Base-by-base conservation (phyloP, 2,329 filamentous ascomycete genomes). In the Neoarthrinium moseri region DNA sequence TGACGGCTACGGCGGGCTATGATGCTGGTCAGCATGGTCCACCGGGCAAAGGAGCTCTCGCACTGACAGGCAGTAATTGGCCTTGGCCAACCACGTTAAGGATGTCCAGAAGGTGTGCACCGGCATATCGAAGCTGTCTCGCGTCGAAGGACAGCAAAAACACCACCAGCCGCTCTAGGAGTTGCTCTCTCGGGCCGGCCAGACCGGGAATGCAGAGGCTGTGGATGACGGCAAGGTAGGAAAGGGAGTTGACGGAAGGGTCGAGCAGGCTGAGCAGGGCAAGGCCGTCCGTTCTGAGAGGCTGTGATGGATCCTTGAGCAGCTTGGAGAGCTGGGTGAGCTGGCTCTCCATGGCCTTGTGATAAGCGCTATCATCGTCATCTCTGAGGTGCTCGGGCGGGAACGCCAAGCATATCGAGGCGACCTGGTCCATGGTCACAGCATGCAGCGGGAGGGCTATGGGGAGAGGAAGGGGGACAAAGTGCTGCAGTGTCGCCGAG, bases 91-190 rank as follows among this genome's bases (percentile, higher is more conserved):
- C 59, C 35, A 59, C 59, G 2, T 69, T 64, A 18, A 82, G 64
- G 3, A 81, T 55, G 2, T 64, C 59, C n/a, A 66, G 62, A 17
- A 82, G 68, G 4, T 63, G 48, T 3, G 50, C 46, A 15, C 75
- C 74, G 10, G 66, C 68, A 57, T 80, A 81, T 54, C 79, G 71
- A 44, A 78, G 69, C 54, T 82, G 78, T 8, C 69, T 60, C 11
- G 68, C 58, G 48, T 81, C 73, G 51, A 81, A 81, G 5, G 60
- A 60, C 37, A 70, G 51, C 21, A 81, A 58, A 49, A 81, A 78
- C 2, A 60, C 55, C 38, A 74, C 56, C 13, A 73, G 58, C 37
- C 70, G 65, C 49, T 74, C 67, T 22, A 69, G 60, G 10, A 80
- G 41, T 3, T 63, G 46, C 5, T 56, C 53, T 7, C 44, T 52